phyloP scores from a whole-genome alignment of 2,329 filamentous ascomycete species.

The Atkinsonella texensis region DNA sequence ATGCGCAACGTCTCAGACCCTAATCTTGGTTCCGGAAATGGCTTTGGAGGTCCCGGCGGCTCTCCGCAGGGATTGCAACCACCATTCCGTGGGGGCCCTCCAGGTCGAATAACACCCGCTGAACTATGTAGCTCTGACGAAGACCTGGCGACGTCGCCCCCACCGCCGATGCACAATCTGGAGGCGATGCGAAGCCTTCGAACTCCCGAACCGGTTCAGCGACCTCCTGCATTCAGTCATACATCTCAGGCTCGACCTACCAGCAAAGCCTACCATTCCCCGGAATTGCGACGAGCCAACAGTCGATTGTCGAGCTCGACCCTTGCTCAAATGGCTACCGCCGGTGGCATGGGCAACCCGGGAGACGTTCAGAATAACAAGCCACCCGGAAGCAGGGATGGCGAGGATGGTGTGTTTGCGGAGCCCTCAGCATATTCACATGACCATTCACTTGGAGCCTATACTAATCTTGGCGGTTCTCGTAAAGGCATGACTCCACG shows the following conservation, averaged over 20 bases:
- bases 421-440: constrained; percentile 40
- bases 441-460: constrained; percentile 36
- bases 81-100: constrained; percentile 26
- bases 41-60: constrained; percentile 14
- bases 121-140: constrained; percentile 47
- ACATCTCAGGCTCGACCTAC: constrained; percentile 57
- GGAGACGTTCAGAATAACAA: constrained; percentile 20
- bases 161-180: constrained; percentile 36
- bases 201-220: constrained; percentile 63
- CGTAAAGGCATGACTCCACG: constrained; percentile 38
- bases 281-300: constrained; percentile 69
- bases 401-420: constrained; percentile 21
- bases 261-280: constrained; percentile 57
- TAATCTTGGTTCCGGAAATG: constrained; percentile 16
- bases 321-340: constrained; percentile 65
- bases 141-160: constrained; percentile 26
- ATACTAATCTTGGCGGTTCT: constrained; percentile 42
- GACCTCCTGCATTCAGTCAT: constrained; percentile 71
- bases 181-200: constrained; percentile 42
- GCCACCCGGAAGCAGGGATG: constrained; percentile 17
- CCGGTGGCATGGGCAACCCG: constrained; percentile 41
- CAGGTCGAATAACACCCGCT: constrained; percentile 33
- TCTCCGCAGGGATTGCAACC: constrained; percentile 24
- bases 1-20: constrained; percentile 37
- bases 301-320: constrained; percentile 76